phyloP scores from a whole-genome alignment of 306 rosid species.

The Cucurbita ficifolia region DNA sequence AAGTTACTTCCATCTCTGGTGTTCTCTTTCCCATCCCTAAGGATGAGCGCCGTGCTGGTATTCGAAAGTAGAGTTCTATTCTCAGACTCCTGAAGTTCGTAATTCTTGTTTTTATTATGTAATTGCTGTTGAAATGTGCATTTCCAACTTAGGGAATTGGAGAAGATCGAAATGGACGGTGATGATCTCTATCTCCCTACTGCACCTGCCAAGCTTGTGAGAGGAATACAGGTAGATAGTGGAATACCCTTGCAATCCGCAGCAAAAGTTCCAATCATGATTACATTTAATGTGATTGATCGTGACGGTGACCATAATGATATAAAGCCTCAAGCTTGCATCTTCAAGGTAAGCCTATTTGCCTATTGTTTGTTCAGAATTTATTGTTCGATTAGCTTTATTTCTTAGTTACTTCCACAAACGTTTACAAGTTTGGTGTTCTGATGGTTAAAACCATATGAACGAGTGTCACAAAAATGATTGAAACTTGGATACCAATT shows the following conservation, averaged over 20 bases:
- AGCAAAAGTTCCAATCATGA: conserved; percentile 95
- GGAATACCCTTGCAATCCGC: conserved; percentile 96
- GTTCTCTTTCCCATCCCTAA: conserved; percentile 68
- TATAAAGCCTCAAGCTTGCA: conserved; percentile 88
- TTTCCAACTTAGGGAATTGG: conserved; percentile 56
- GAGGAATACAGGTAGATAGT: conserved; percentile 81
- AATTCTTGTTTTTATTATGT: background rate
- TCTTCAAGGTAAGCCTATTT: conserved; percentile 59
- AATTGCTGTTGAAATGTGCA: background rate
- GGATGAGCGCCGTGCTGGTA: conserved; percentile 92
- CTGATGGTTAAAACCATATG: background rate
- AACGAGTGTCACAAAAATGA: background rate
- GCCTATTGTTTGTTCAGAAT: background rate
- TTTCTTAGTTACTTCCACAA: background rate
- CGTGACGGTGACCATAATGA: conserved; percentile 60
- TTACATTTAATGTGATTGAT: conserved; percentile 73
- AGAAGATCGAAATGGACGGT: conserved; percentile 74
- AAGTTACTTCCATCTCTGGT: conserved; percentile 95
- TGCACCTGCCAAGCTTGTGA: conserved; percentile 69
- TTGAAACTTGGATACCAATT: background rate
- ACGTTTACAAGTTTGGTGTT: background rate
- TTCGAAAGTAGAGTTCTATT: conserved; percentile 37
- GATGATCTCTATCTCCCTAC: conserved; percentile 91
- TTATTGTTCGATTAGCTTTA: background rate
- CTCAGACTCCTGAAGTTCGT: background rate